phyloP scores from a whole-genome alignment of 2,329 filamentous ascomycete genomes.

The Dothidotthia symphoricarpi region DNA sequence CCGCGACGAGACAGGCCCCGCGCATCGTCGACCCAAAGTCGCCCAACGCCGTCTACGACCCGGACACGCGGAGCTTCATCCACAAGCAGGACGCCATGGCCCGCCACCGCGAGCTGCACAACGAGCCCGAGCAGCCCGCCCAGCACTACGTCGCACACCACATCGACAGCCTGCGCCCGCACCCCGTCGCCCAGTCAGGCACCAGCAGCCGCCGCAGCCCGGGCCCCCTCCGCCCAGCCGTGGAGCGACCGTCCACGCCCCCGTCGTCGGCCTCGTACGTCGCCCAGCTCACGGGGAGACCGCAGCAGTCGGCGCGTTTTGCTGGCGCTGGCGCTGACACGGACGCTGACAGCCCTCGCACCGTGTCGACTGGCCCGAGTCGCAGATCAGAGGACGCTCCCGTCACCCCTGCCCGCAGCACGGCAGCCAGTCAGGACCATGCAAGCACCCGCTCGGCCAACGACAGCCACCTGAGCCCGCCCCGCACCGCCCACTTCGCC shows the following conservation, averaged over 20 bases:
- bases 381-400: slow-evolving; percentile 3
- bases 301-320: too few species aligned
- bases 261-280: slow-evolving; percentile 9
- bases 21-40: slow-evolving; percentile 39
- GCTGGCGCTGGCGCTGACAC: too few species aligned
- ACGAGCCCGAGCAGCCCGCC: slow-evolving; percentile 23
- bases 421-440: slow-evolving; percentile 9
- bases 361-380: too few species aligned
- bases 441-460: slow-evolving; percentile 27
- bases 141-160: slow-evolving; percentile 25
- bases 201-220: slow-evolving; percentile 12
- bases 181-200: slow-evolving; percentile 5
- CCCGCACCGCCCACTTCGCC: slow-evolving; percentile 66
- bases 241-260: slow-evolving; percentile 12
- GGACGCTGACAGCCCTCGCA: too few species aligned
- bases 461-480: slow-evolving; percentile 58
- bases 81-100: slow-evolving; percentile 40
- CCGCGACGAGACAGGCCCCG: slow-evolving; percentile 13
- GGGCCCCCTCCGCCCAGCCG: slow-evolving; percentile 17
- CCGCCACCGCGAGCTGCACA: slow-evolving; percentile 30
- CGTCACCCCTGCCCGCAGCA: slow-evolving; percentile 7
- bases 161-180: slow-evolving; percentile 12
- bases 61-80: slow-evolving; percentile 39
- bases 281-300: not conserved
- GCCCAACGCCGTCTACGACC: slow-evolving; percentile 38